Evolutionary conservation across 768 basidiomycete species (phyloP), one percentile per base, ranked within the genome.

Genomic region (Tubosaeta sp.): DNA sequence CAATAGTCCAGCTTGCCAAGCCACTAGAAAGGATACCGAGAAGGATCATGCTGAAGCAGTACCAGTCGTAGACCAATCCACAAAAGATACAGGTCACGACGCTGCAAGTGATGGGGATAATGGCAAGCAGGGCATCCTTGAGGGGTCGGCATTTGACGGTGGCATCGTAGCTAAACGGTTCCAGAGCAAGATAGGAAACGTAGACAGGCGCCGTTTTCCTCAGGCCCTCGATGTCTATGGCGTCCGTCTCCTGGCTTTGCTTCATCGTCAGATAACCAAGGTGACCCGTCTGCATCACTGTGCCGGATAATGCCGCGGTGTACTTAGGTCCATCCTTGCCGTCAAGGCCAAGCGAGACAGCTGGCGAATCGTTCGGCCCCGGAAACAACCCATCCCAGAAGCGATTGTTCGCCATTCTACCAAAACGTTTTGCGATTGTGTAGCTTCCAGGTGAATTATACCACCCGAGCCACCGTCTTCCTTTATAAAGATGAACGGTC

Each of bases 401-500:
- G 8, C 60, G 60, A 4, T 62, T 59, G n/a, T 62, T 58, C 0
- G 71, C 70, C 46, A 71, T 55, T 25, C 59, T 50, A 6, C 68
- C 69, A 35, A 70, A 72, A 16, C 54, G 57, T 53, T 62, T 73
- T 9, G 69, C 71, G 33, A 72, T 41, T 0, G 52, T 58, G 48
- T 67, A 65, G 43, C 68, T 67, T 8, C 72, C 71, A 0, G 72
- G 72, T 6, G 71, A 66, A 22, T 72, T 72, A 44, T 57, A 73
- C 66, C 65, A 73, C 1, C 71, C 71, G 5, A 72, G 53, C 63
- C 61, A 73, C 19, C 58, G 63, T 48, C 68, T 59, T 5, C 68
- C 67, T 32, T 43, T n/a, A 46, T 62, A 68, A 6, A 72, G 44
- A 42, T 71, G 65, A 17, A 72, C 64, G 4, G 61, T 64, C 10